A percentile compares a stretch with the other conserved stretches of the same genome.
These are phyloP conservation scores for Didymellaceae sp. DNA, from an alignment of 2,329 filamentous ascomycete species.

Conservation along the genomic window DNA sequence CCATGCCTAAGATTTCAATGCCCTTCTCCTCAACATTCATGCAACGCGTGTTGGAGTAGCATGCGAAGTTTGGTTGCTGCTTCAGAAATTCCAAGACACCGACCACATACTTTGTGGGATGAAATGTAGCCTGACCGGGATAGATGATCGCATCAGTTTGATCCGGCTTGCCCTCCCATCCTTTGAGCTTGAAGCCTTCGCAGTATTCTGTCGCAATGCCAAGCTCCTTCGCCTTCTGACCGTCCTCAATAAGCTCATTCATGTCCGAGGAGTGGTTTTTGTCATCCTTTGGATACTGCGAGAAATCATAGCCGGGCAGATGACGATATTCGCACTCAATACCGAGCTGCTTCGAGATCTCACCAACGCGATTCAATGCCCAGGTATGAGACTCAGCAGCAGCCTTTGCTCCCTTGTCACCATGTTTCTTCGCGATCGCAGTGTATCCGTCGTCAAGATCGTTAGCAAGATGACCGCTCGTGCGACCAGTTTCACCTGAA, in stretches of 20 bases:
- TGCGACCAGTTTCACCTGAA: slow-evolving; percentile 62
- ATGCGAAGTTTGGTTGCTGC: slow-evolving; percentile 60
- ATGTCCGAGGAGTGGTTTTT: slow-evolving; percentile 56
- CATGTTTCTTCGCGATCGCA: slow-evolving; percentile 60
- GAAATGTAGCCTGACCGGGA: slow-evolving; percentile 60
- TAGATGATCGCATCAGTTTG: slow-evolving; percentile 60
- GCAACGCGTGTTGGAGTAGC: slow-evolving; percentile 60
- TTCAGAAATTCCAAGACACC: slow-evolving; percentile 61
- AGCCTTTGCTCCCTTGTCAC: slow-evolving; percentile 55
- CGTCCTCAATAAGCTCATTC: slow-evolving; percentile 55
- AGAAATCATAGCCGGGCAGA: slow-evolving; percentile 59
- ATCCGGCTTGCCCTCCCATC: slow-evolving; percentile 60
- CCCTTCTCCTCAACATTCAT: slow-evolving; percentile 58
- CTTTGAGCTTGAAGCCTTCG: slow-evolving; percentile 56
- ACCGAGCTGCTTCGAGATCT: slow-evolving; percentile 56
- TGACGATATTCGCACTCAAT: slow-evolving; percentile 65
- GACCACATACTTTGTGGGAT: slow-evolving; percentile 63
- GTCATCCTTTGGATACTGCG: slow-evolving; percentile 54
- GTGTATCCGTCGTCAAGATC: slow-evolving; percentile 62
- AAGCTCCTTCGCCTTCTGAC: slow-evolving; percentile 51
- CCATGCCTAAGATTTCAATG: slow-evolving; percentile 53
- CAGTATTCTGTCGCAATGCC: slow-evolving; percentile 54
- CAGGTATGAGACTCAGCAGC: slow-evolving; percentile 63
- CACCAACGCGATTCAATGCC: slow-evolving; percentile 60
- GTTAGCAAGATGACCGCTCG: slow-evolving; percentile 61